phyloP scores from a whole-genome alignment of 129 eudicot genomes.

The Centrapalus pauciflorus region DNA sequence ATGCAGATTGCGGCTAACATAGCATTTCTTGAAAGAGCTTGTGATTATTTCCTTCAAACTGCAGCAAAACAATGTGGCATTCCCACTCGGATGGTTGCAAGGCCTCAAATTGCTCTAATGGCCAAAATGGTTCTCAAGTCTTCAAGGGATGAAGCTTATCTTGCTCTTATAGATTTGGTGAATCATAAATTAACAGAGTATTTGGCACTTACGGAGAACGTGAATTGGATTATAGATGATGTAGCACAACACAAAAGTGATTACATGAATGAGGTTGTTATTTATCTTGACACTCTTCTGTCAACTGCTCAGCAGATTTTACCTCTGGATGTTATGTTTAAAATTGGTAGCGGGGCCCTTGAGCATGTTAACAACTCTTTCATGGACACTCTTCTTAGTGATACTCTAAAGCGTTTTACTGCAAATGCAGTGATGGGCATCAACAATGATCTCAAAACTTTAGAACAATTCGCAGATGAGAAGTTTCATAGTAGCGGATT shows the following conservation, averaged over 20 bases:
- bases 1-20: slow-evolving; percentile 91
- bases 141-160: slow-evolving; percentile 72
- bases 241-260: slow-evolving; percentile 49
- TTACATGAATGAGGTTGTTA: slow-evolving; percentile 60
- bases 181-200: slow-evolving; percentile 63
- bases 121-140: slow-evolving; percentile 70
- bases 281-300: slow-evolving; percentile 68
- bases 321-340: slow-evolving; percentile 75
- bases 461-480: slow-evolving; percentile 83
- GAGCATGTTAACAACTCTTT: slow-evolving; percentile 78
- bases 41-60: slow-evolving; percentile 78
- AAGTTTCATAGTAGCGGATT: slow-evolving; percentile 72
- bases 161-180: slow-evolving; percentile 56
- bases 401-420: slow-evolving; percentile 68
- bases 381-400: slow-evolving; percentile 71
- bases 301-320: slow-evolving; percentile 86
- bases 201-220: slow-evolving; percentile 58
- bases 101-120: slow-evolving; percentile 51
- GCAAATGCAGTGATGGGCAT: slow-evolving; percentile 71
- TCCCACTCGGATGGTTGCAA: slow-evolving; percentile 57
- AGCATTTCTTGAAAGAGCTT: slow-evolving; percentile 65
- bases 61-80: slow-evolving; percentile 84
- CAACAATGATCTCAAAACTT: slow-evolving; percentile 52
- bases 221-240: slow-evolving; percentile 83
- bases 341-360: slow-evolving; percentile 86